Evolutionary conservation across 2,329 filamentous ascomycete species (phyloP).

Genomic region (Alternaria postmessia): DNA sequence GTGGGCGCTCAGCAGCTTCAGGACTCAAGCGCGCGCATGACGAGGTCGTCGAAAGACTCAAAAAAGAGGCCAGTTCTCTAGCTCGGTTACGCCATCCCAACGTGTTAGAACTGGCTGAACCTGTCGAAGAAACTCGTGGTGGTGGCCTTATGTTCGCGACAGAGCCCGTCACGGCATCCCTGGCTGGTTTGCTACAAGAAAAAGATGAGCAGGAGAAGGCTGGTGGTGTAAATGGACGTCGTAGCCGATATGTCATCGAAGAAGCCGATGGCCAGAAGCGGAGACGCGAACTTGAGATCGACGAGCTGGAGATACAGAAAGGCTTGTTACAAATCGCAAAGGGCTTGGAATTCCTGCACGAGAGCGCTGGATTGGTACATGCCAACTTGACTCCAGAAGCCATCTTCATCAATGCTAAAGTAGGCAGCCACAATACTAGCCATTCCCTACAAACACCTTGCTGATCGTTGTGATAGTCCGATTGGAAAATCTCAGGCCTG

Average conservation of each 20-base stretch:
- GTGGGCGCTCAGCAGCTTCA: conserved; percentile 65
- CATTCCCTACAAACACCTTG: conserved; percentile 12
- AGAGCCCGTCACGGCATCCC: conserved; percentile 87
- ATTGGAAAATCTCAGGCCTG: conserved; percentile 98
- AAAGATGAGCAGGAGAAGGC: conserved; percentile 86
- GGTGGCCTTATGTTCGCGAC: conserved; percentile 96
- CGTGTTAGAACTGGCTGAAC: conserved; percentile 90
- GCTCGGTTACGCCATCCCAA: conserved; percentile 90
- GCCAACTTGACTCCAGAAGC: conserved; percentile 94
- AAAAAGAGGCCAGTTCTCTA: conserved; percentile 88
- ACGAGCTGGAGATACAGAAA: conserved; percentile 98
- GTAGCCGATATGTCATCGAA: conserved; percentile 82
- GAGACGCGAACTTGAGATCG: conserved; percentile 86
- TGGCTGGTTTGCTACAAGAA: conserved; percentile 81
- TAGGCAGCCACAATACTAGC: conserved; percentile 50
- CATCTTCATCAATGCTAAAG: conserved; percentile 92
- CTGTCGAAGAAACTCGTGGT: conserved; percentile 90
- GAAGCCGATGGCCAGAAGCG: conserved; percentile 74
- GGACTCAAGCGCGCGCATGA: conserved; percentile 83
- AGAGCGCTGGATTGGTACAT: conserved; percentile 92
- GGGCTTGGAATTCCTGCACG: conserved; percentile 92
- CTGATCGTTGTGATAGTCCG: conserved; percentile 67
- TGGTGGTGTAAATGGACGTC: conserved; percentile 72
- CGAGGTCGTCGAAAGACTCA: conserved; percentile 88
- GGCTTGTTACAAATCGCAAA: conserved; percentile 92